Conservation (phyloP, 106 monocot genomes). For the Chionographis japonica region DNA sequence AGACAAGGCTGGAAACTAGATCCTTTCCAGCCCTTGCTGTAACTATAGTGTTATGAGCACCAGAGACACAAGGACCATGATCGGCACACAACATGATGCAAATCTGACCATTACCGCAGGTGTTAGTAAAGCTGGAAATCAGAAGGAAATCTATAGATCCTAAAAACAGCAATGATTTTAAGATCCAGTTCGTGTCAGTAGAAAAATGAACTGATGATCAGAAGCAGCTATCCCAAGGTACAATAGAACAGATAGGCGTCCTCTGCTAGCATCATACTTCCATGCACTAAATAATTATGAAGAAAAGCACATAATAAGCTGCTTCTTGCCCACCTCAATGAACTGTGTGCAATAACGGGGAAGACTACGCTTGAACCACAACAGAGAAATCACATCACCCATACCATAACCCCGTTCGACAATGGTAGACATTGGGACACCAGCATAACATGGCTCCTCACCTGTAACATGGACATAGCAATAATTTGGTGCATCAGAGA, state of each 20-base stretch:
- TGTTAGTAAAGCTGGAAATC: neutral
- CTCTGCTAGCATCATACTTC: too few relatives aligned
- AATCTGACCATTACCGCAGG: constrained; percentile 43
- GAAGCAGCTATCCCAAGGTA: too few relatives aligned
- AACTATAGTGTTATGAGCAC: constrained; percentile 94
- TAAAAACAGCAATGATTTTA: too few relatives aligned
- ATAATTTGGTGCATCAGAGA: neutral
- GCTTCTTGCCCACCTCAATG: constrained; percentile 62
- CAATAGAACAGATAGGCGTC: too few relatives aligned
- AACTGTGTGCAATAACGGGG: constrained; percentile 98
- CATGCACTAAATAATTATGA: too few relatives aligned
- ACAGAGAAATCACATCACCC: constrained; percentile 92
- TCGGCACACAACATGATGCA: constrained; percentile 98
- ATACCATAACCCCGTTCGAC: constrained; percentile 81
- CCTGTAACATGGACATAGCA: constrained; percentile 36
- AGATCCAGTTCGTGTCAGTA: too few relatives aligned
- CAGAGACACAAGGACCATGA: constrained; percentile 98
- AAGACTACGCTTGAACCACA: constrained; percentile 99
- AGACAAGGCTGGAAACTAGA: constrained; percentile 90
- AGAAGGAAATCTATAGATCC: neutral
- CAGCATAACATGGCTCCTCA: constrained; percentile 97
- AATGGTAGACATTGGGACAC: constrained; percentile 93
- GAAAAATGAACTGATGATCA: neutral
- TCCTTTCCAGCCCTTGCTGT: constrained; percentile 98
- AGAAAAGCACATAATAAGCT: neutral